These are phyloP conservation scores for Trichoderma citrinoviride DNA, from an alignment of 2,329 filamentous ascomycete genomes.

Conservation along the genomic window DNA sequence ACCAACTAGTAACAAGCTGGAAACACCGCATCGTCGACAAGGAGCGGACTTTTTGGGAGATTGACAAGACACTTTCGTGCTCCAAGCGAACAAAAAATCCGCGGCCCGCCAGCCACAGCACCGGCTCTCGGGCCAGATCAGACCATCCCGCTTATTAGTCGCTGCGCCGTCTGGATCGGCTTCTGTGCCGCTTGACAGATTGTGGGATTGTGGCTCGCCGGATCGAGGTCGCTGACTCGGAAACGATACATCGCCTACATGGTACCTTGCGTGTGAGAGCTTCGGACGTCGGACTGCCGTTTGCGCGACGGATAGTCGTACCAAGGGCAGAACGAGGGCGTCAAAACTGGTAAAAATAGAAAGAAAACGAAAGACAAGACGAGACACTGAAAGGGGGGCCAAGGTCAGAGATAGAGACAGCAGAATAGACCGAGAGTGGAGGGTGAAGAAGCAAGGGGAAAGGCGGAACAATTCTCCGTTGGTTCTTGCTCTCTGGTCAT, in stretches of 20 bases:
- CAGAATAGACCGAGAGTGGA: not conserved
- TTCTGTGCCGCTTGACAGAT: not conserved
- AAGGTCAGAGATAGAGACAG: not conserved
- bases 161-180: not conserved
- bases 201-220: not conserved
- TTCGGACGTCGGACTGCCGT: not conserved
- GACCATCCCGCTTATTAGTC: constrained; percentile 14
- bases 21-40: too few relatives aligned
- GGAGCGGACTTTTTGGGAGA: too few relatives aligned
- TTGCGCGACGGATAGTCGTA: not conserved
- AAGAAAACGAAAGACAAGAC: not conserved
- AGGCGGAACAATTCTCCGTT: constrained; percentile 19
- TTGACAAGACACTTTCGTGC: too few relatives aligned
- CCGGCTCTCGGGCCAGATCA: constrained; percentile 18
- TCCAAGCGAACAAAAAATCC: too few relatives aligned
- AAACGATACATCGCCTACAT: too few relatives aligned
- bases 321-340: not conserved
- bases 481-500: not conserved
- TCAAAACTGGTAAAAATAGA: not conserved
- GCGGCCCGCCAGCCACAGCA: constrained; percentile 10
- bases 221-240: too few relatives aligned
- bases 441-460: not conserved
- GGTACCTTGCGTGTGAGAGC: too few relatives aligned
- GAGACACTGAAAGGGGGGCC: not conserved
- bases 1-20: too few relatives aligned